Evolutionary conservation across 2,329 filamentous ascomycete genomes (phyloP).

Genomic region (Colletotrichum simmondsii): DNA sequence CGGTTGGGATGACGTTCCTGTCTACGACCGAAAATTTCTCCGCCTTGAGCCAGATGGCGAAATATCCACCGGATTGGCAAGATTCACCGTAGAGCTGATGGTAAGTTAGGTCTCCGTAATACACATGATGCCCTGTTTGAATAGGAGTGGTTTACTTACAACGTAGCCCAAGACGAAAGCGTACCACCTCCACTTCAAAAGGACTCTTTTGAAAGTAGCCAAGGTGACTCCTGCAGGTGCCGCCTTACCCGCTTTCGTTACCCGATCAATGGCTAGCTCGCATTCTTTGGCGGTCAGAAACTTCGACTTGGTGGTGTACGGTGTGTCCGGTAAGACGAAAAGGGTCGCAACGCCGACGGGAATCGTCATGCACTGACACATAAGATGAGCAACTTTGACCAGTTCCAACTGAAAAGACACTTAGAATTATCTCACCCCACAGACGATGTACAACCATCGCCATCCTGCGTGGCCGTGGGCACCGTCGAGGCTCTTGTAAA

Average conservation of each 20-base stretch:
- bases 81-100: slow-evolving; percentile 19
- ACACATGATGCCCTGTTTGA: background rate
- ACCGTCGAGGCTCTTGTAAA: slow-evolving; percentile 63
- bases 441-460: slow-evolving; percentile 54
- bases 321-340: slow-evolving; percentile 29
- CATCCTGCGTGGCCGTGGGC: slow-evolving; percentile 52
- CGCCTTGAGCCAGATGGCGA: slow-evolving; percentile 40
- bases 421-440: slow-evolving; percentile 41
- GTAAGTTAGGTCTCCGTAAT: background rate
- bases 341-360: slow-evolving; percentile 33
- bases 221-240: slow-evolving; percentile 32
- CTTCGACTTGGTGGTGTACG: slow-evolving; percentile 15
- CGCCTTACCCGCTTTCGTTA: slow-evolving; percentile 32
- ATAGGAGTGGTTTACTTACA: slow-evolving; percentile 8
- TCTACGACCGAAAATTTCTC: slow-evolving; percentile 39
- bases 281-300: slow-evolving; percentile 19
- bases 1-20: slow-evolving; percentile 39
- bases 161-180: slow-evolving; percentile 36
- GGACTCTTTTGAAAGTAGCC: slow-evolving; percentile 32
- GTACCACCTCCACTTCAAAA: slow-evolving; percentile 35
- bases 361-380: slow-evolving; percentile 33
- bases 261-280: slow-evolving; percentile 20
- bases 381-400: slow-evolving; percentile 2
- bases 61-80: slow-evolving; percentile 27
- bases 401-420: background rate